phyloP scores from a whole-genome alignment of 78 protist genomes.

The Diacronema lutheri region DNA sequence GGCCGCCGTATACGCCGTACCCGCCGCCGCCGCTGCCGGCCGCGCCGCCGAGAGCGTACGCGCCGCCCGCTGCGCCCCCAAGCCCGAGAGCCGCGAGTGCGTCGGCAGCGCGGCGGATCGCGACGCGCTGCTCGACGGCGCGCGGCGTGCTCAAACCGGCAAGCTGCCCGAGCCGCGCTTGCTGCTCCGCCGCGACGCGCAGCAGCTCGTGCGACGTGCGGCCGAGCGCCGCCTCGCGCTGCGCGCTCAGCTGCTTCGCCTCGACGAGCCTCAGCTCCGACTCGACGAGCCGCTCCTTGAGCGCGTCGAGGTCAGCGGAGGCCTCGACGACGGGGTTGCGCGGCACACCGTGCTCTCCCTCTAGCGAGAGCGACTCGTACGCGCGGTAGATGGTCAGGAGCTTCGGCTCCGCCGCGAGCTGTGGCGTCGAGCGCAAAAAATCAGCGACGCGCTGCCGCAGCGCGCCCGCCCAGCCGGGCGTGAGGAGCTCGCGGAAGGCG shows the following conservation, averaged over 20 bases:
- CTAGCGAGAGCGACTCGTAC: neutral
- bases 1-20: no score
- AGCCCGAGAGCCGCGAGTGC: neutral
- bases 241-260: neutral
- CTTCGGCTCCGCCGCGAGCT: neutral
- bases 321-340: neutral
- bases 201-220: neutral
- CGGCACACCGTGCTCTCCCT: no score
- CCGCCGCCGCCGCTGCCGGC: neutral
- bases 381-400: neutral
- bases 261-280: neutral
- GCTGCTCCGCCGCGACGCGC: neutral
- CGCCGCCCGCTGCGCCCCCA: no score
- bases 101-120: no score
- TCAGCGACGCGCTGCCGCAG: neutral
- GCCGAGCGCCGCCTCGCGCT: neutral
- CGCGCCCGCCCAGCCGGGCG: neutral
- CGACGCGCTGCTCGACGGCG: no score
- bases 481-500: neutral
- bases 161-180: no score
- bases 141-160: no score
- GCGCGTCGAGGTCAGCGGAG: neutral
- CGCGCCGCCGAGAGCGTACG: neutral
- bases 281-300: neutral
- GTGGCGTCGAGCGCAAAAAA: neutral